Percentiles rank a stretch among this genome's conserved stretches.
phyloP scores from a whole-genome alignment of 164 flowering plant genomes.

The Dillenia suffruticosa region DNA sequence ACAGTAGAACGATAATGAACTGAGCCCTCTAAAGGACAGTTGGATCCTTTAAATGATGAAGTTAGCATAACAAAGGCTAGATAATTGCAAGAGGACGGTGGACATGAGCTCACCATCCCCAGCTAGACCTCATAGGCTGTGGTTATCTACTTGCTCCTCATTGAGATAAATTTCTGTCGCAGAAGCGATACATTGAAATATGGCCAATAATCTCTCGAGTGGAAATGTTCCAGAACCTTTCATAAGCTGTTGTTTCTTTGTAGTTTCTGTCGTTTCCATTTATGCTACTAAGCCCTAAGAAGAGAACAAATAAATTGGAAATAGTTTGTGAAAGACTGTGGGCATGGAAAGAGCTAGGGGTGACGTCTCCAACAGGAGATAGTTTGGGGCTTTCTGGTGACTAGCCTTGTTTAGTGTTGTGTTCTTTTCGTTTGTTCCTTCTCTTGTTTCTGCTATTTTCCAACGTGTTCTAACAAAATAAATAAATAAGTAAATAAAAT shows the following conservation, averaged over 20 bases:
- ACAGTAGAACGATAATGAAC: constrained; percentile 71
- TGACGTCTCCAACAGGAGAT: too few relatives aligned
- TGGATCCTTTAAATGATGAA: constrained; percentile 81
- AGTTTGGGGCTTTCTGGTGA: too few relatives aligned
- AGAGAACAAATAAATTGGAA: not conserved
- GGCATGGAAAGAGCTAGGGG: too few relatives aligned
- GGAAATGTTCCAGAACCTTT: constrained; percentile 97
- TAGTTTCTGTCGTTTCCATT: constrained; percentile 57
- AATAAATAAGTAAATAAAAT: too few relatives aligned
- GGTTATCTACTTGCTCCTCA: constrained; percentile 37
- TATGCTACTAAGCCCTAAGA: constrained; percentile 61
- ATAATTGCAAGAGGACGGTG: constrained; percentile 82
- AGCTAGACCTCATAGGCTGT: constrained; percentile 17
- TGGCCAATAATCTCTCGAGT: constrained; percentile 85
- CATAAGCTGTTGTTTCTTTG: constrained; percentile 67
- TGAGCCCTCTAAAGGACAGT: constrained; percentile 88
- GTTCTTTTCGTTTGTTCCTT: too few relatives aligned
- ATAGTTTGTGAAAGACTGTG: too few relatives aligned
- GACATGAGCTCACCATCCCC: constrained; percentile 54
- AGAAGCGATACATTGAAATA: constrained; percentile 85
- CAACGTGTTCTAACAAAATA: too few relatives aligned
- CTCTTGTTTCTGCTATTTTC: too few relatives aligned
- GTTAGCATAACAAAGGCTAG: constrained; percentile 89
- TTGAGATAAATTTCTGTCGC: constrained; percentile 43
- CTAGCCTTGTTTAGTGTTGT: too few relatives aligned